phyloP scores from a whole-genome alignment of 805 yeast species.

The Schizosaccharomyces cryophilus region DNA sequence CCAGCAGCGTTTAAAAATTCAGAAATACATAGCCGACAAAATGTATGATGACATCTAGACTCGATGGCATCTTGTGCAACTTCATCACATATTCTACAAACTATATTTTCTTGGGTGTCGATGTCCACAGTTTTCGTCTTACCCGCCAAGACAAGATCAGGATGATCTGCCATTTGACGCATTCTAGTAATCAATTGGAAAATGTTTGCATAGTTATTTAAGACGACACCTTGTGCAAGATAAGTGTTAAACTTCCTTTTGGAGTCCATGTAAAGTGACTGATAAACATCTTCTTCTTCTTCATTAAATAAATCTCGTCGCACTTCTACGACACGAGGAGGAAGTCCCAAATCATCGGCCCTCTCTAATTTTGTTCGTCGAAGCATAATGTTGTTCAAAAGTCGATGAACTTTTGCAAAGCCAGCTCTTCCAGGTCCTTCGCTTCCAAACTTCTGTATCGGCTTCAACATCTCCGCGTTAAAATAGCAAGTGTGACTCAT shows the following conservation, averaged over 20 bases:
- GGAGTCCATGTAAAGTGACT: slow-evolving; percentile 65
- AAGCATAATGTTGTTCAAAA: slow-evolving; percentile 63
- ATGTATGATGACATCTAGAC: slow-evolving; percentile 78
- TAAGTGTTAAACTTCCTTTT: slow-evolving; percentile 71
- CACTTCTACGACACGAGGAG: slow-evolving; percentile 82
- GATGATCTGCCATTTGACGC: slow-evolving; percentile 97
- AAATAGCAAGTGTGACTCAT: slow-evolving; percentile 90
- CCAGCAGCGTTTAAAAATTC: slow-evolving; percentile 68
- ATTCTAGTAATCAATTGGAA: slow-evolving; percentile 86
- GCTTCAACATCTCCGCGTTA: slow-evolving; percentile 85
- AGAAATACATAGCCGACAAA: slow-evolving; percentile 75
- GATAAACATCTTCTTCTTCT: slow-evolving; percentile 82
- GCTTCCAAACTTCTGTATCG: slow-evolving; percentile 63
- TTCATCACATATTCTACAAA: slow-evolving; percentile 87
- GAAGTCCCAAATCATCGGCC: slow-evolving; percentile 91
- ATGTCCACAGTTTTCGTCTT: slow-evolving; percentile 19
- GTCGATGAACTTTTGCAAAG: slow-evolving; percentile 47
- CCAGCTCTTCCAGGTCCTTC: slow-evolving; percentile 61
- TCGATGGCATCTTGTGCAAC: slow-evolving; percentile 95
- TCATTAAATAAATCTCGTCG: slow-evolving; percentile 73
- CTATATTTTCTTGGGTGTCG: slow-evolving; percentile 20
- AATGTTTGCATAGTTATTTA: slow-evolving; percentile 61
- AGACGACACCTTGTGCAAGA: slow-evolving; percentile 87
- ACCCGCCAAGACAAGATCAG: slow-evolving; percentile 71
- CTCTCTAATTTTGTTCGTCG: slow-evolving; percentile 88